phyloP scores from a whole-genome alignment of 2,329 filamentous ascomycete genomes.

The Myriosclerotinia curreyana region DNA sequence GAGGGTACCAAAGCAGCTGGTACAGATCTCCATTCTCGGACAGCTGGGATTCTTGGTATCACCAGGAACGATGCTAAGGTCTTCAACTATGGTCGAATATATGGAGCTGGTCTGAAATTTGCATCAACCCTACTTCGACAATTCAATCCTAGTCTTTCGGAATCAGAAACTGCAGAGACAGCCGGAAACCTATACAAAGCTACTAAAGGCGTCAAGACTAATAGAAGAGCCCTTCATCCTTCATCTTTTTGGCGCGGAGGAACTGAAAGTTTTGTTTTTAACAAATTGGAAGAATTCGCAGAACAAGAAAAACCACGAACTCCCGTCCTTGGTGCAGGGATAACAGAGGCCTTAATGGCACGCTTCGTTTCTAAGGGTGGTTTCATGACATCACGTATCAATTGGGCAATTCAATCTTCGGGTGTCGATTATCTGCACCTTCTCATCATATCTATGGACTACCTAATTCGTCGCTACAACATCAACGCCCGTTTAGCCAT shows the following conservation, averaged over 20 bases:
- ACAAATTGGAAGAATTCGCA: constrained; percentile 95
- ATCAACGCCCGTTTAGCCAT: constrained; percentile 83
- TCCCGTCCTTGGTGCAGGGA: constrained; percentile 88
- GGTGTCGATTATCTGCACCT: constrained; percentile 97
- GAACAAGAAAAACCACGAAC: constrained; percentile 89
- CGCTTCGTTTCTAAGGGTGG: constrained; percentile 83
- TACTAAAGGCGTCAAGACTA: constrained; percentile 88
- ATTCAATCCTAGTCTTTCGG: constrained; percentile 83
- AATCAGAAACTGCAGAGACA: constrained; percentile 71
- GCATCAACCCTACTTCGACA: constrained; percentile 85
- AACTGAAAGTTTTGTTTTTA: constrained; percentile 97
- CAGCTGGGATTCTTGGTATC: constrained; percentile 87
- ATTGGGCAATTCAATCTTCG: constrained; percentile 98
- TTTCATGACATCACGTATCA: constrained; percentile 95
- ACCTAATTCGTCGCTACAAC: constrained; percentile 79
- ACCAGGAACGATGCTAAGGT: constrained; percentile 94
- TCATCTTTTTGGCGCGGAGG: constrained; percentile 90
- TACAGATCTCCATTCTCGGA: constrained; percentile 92
- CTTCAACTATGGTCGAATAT: constrained; percentile 98
- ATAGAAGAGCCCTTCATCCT: constrained; percentile 66
- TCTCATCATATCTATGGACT: constrained; percentile 91
- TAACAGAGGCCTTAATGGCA: constrained; percentile 90
- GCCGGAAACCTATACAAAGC: constrained; percentile 79
- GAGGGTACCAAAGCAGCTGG: constrained; percentile 93
- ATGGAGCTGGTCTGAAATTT: constrained; percentile 95